Conservation (phyloP, 305 asterid species). For the Ilex paraguariensis region DNA sequence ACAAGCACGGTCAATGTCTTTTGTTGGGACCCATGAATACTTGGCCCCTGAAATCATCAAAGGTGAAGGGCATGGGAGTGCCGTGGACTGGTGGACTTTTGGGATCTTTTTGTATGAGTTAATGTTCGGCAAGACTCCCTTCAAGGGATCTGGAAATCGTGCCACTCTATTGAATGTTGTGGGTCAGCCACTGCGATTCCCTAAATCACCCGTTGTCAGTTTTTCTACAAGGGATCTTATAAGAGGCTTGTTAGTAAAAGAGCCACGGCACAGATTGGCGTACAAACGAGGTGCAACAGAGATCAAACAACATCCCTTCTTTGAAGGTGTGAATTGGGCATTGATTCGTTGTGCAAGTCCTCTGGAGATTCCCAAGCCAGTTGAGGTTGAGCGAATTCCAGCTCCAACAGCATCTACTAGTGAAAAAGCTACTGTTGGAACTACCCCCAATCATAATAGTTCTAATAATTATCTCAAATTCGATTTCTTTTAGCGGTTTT, state of each 20-base stretch:
- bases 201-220: slow-evolving; percentile 81
- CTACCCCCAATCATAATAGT: slow-evolving; percentile 22
- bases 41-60: slow-evolving; percentile 89
- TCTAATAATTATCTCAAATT: slow-evolving; percentile 70
- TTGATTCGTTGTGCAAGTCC: slow-evolving; percentile 90
- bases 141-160: slow-evolving; percentile 90
- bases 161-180: slow-evolving; percentile 90
- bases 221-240: slow-evolving; percentile 83
- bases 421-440: slow-evolving; percentile 39
- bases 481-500: slow-evolving; percentile 61
- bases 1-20: slow-evolving; percentile 91
- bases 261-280: slow-evolving; percentile 84
- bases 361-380: slow-evolving; percentile 75
- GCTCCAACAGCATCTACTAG: slow-evolving; percentile 36
- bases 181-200: slow-evolving; percentile 85
- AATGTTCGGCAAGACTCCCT: slow-evolving; percentile 86
- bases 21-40: slow-evolving; percentile 94
- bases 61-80: slow-evolving; percentile 97
- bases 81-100: slow-evolving; percentile 98
- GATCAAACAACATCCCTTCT: slow-evolving; percentile 92
- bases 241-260: slow-evolving; percentile 80
- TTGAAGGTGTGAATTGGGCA: slow-evolving; percentile 98
- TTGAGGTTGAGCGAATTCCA: slow-evolving; percentile 59
- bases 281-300: slow-evolving; percentile 94
- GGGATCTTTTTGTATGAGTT: slow-evolving; percentile 89